These are phyloP conservation scores for Plasmopara halstedii DNA, from an alignment of 352 stramenopile species.

Conservation along the genomic window DNA sequence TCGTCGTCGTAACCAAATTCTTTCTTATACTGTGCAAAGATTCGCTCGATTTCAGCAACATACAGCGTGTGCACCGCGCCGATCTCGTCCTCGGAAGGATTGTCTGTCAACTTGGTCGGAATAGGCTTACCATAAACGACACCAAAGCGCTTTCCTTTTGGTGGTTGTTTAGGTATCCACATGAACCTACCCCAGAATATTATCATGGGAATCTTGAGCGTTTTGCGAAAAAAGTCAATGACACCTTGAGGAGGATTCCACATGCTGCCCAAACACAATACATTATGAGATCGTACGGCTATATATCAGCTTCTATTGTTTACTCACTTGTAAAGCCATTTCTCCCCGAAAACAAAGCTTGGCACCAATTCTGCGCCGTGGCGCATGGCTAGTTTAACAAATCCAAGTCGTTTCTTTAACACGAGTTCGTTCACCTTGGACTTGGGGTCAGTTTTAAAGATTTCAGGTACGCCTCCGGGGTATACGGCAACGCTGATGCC, in stretches of 20 bases:
- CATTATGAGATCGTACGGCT: no score
- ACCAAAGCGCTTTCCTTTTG: slow-evolving; percentile 56
- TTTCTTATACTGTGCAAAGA: slow-evolving; percentile 71
- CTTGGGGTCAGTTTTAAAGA: slow-evolving; percentile 66
- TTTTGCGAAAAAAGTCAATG: slow-evolving; percentile 57
- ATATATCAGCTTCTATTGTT: background rate
- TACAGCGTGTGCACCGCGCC: slow-evolving; percentile 45
- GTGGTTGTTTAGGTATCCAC: slow-evolving; percentile 59
- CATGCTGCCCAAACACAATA: slow-evolving; percentile 23
- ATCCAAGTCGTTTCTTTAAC: slow-evolving; percentile 72
- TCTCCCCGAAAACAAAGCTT: slow-evolving; percentile 73
- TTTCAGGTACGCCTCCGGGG: slow-evolving; percentile 66
- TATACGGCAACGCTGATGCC: slow-evolving; percentile 67
- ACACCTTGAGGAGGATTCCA: slow-evolving; percentile 59
- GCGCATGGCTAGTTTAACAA: slow-evolving; percentile 74
- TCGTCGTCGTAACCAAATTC: slow-evolving; percentile 65
- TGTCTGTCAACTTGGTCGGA: slow-evolving; percentile 32
- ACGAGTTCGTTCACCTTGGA: slow-evolving; percentile 69
- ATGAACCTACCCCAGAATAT: slow-evolving; percentile 77
- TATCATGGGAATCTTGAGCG: slow-evolving; percentile 66
- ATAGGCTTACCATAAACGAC: slow-evolving; percentile 75
- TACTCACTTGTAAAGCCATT: slow-evolving; percentile 70
- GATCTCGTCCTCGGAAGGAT: slow-evolving; percentile 61
- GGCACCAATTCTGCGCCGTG: slow-evolving; percentile 70
- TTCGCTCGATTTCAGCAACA: slow-evolving; percentile 46